Evolutionary conservation across 495 filamentous ascomycete genomes (phyloP).

Genomic region (Lindgomyces ingoldianus): DNA sequence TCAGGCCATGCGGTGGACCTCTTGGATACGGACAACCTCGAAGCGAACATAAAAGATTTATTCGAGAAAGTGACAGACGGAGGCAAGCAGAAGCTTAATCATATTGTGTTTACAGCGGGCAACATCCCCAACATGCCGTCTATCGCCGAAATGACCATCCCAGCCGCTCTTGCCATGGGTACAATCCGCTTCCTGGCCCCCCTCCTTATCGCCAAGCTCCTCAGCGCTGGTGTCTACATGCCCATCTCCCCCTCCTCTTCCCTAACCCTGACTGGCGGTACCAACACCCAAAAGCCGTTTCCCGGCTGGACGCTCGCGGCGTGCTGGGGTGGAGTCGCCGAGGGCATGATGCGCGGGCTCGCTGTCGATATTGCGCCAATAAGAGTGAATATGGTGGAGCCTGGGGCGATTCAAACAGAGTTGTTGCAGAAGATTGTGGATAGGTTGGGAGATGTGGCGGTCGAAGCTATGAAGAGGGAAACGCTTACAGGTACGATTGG

Average conservation of each 20-base stretch:
- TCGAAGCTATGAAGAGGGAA: slow-evolving; percentile 41
- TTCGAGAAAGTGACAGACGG: slow-evolving; percentile 45
- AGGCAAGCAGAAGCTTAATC: slow-evolving; percentile 51
- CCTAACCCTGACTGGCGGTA: slow-evolving; percentile 59
- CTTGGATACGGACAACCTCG: slow-evolving; percentile 44
- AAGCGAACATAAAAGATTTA: slow-evolving; percentile 51
- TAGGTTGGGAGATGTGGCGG: slow-evolving; percentile 36
- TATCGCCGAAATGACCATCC: slow-evolving; percentile 47
- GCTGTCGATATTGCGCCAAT: slow-evolving; percentile 61
- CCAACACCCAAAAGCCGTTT: slow-evolving; percentile 49
- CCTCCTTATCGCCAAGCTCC: slow-evolving; percentile 56
- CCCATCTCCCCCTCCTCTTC: slow-evolving; percentile 45
- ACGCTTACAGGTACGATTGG: slow-evolving; percentile 52
- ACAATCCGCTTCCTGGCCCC: slow-evolving; percentile 55
- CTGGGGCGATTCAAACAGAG: slow-evolving; percentile 59
- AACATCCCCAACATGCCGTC: slow-evolving; percentile 46
- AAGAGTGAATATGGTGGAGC: slow-evolving; percentile 60
- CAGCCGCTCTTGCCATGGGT: background rate
- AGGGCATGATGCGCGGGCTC: slow-evolving; percentile 53
- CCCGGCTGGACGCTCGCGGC: slow-evolving; percentile 53
- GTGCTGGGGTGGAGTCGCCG: slow-evolving; percentile 42
- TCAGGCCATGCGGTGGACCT: slow-evolving; percentile 57
- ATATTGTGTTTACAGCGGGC: slow-evolving; percentile 64
- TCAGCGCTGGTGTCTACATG: slow-evolving; percentile 46
- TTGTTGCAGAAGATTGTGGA: slow-evolving; percentile 49